Conservation (phyloP, 202 grass and related monocot genomes). For the Alloteropsis angusta region DNA sequence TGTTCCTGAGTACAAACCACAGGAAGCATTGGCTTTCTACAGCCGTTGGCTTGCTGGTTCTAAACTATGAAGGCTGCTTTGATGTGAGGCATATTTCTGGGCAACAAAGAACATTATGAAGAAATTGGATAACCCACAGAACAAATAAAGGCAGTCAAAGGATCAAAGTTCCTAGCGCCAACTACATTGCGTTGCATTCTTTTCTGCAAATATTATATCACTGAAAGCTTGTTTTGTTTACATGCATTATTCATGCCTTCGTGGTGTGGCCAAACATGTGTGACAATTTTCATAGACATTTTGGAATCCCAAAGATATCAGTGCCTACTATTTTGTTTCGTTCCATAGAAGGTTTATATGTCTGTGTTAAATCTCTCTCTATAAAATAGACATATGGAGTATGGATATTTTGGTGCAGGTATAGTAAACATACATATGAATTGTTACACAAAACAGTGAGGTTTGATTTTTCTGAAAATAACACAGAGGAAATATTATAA, state of each 20-base stretch:
- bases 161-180: neutral
- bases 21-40: constrained; percentile 66
- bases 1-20: constrained; percentile 83
- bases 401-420: neutral
- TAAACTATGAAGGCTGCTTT: constrained; percentile 36
- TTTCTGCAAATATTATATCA: constrained; percentile 5
- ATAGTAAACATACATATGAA: neutral
- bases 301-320: neutral
- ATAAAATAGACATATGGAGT: neutral
- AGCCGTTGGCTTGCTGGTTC: constrained; percentile 47
- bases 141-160: constrained; percentile 23
- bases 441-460: neutral
- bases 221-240: neutral
- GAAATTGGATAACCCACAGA: neutral
- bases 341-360: neutral
- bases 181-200: neutral
- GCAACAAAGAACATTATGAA: neutral
- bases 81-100: constrained; percentile 6
- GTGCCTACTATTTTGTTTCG: neutral
- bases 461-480: neutral
- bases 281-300: neutral
- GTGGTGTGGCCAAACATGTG: neutral
- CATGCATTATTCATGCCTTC: neutral
- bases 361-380: neutral
- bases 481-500: neutral